phyloP scores from a whole-genome alignment of 225 moss, liverwort and hornwort species.

The Lunularia cruciata region DNA sequence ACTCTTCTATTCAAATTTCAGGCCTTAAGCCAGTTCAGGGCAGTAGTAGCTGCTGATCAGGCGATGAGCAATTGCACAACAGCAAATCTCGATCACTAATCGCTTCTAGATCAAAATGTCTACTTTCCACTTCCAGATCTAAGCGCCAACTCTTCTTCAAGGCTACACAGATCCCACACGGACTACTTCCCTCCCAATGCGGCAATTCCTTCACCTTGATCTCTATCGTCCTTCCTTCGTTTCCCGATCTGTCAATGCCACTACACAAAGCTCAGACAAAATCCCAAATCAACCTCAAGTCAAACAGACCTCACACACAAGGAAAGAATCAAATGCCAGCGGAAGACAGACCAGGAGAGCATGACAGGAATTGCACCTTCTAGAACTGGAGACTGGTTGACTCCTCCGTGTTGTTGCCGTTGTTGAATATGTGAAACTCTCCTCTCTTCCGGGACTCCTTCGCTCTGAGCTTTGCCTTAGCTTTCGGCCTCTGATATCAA shows the following conservation, averaged over 20 bases:
- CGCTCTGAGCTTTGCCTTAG: conserved; percentile 1
- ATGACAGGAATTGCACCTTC: background rate
- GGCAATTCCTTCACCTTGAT: background rate
- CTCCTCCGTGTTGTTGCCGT: no score
- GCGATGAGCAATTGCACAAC: background rate
- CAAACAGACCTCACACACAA: background rate
- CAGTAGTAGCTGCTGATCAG: background rate
- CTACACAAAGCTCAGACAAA: background rate
- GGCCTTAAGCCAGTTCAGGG: background rate
- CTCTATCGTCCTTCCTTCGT: background rate
- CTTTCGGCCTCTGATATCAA: conserved; percentile 1
- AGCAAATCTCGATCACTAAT: background rate
- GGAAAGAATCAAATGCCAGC: background rate
- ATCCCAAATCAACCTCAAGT: no score
- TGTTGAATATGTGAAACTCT: background rate
- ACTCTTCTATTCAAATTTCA: background rate
- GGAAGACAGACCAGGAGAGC: background rate
- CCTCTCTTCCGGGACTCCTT: background rate
- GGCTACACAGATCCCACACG: background rate
- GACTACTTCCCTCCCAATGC: background rate
- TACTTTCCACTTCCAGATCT: background rate
- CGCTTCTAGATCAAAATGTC: background rate
- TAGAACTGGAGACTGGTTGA: background rate
- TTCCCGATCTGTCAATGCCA: background rate
- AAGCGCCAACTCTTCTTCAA: background rate